A percentile compares a stretch with the other conserved stretches of the same genome.
Evolutionary conservation across 306 rosid genomes (phyloP).

Genomic region (Quercus dentata): DNA sequence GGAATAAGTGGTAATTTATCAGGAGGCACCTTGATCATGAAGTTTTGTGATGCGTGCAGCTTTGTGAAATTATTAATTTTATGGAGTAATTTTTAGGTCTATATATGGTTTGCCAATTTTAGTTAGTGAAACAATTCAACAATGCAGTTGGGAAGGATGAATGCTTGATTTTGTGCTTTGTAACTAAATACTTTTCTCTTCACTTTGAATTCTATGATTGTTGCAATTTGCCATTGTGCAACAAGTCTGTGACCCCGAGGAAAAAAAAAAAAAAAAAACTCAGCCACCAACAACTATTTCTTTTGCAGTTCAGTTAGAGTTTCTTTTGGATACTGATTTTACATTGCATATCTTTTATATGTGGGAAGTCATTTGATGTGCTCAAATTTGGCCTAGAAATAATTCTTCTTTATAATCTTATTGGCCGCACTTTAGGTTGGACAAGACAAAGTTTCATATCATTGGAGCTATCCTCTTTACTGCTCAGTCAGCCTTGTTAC

Average conservation of each 20-base stretch:
- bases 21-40: no score
- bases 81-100: background rate
- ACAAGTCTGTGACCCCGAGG: background rate
- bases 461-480: conserved; percentile 80
- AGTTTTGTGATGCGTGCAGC: no score
- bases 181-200: background rate
- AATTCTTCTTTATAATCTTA: conserved; percentile 3
- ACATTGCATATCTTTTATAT: background rate
- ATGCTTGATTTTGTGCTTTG: background rate
- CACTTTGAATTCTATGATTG: background rate
- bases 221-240: background rate
- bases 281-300: background rate
- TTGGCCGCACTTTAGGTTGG: conserved; percentile 51
- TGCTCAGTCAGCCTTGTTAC: conserved; percentile 65
- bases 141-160: background rate
- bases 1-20: no score
- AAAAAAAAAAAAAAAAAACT: background rate
- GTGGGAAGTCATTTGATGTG: background rate
- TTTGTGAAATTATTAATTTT: no score
- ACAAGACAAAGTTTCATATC: conserved; percentile 72
- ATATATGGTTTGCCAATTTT: background rate
- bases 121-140: background rate
- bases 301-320: background rate
- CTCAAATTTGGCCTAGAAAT: conserved; percentile 1
- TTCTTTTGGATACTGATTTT: background rate